Evolutionary conservation across 192 early-diverging fungal genomes (phyloP).

Genomic region (Backusella liffmaniae): DNA sequence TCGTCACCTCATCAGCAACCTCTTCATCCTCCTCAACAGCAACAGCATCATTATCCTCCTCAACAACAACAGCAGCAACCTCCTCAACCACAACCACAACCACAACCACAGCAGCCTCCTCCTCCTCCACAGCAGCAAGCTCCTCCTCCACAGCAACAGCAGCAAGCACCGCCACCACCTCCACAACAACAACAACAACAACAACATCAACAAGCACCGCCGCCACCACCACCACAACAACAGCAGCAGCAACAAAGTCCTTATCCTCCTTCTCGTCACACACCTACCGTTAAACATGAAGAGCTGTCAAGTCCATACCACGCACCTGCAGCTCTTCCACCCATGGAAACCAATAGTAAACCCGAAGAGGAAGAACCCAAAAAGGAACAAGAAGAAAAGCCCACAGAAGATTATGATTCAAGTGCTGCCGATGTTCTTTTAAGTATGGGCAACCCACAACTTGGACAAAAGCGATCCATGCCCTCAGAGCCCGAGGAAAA

Average conservation of each 20-base stretch:
- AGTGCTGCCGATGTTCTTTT: constrained; percentile 27
- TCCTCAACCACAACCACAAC: too few relatives aligned
- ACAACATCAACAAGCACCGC: too few relatives aligned
- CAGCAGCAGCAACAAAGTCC: too few relatives aligned
- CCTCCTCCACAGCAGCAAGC: too few relatives aligned
- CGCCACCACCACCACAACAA: background rate
- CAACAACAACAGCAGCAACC: too few relatives aligned
- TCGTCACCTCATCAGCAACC: background rate
- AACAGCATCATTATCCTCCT: too few relatives aligned
- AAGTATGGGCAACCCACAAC: constrained; percentile 8
- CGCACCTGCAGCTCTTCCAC: too few relatives aligned
- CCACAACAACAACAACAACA: background rate
- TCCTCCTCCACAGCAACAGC: too few relatives aligned
- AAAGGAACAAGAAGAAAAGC: background rate
- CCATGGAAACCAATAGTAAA: background rate
- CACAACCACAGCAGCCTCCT: too few relatives aligned
- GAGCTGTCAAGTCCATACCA: too few relatives aligned
- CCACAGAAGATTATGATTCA: constrained; percentile 23
- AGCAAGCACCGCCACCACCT: background rate
- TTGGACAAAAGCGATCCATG: constrained; percentile 18
- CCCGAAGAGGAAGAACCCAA: background rate
- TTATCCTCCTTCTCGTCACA: background rate
- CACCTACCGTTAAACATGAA: background rate
- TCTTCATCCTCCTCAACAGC: background rate
- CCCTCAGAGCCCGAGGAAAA: background rate